Conservation (phyloP, 2,329 filamentous ascomycete genomes). For the Fusarium nelsonii region DNA sequence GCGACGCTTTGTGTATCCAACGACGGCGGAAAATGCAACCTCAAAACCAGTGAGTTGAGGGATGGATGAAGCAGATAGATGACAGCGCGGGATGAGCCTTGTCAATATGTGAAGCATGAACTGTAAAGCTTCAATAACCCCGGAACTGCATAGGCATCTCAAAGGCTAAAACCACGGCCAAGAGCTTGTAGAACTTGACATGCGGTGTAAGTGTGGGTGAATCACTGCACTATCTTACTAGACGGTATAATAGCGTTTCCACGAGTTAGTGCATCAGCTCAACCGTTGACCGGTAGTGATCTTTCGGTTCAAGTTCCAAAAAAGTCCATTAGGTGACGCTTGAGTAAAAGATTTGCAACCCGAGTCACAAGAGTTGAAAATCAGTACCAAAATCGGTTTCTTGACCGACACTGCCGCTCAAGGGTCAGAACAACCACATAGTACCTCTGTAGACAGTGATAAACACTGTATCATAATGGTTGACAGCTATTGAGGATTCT, state of each 20-base stretch:
- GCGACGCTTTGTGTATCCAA: conserved; percentile 35
- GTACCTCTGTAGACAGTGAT: conserved; percentile 16
- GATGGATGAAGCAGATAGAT: conserved; percentile 11
- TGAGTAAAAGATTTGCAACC: conserved; percentile 36
- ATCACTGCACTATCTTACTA: conserved; percentile 1
- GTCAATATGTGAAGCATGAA: conserved; percentile 24
- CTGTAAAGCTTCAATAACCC: conserved; percentile 16
- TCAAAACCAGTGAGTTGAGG: conserved; percentile 20
- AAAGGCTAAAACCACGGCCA: conserved; percentile 5
- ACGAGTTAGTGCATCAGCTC: conserved; percentile 12
- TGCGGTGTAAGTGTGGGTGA: conserved; percentile 27
- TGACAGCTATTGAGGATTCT: conserved; percentile 16
- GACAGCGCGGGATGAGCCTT: conserved; percentile 7
- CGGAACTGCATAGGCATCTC: conserved; percentile 2
- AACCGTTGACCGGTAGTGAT: conserved; percentile 21
- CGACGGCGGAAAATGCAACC: conserved; percentile 27
- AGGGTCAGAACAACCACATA: conserved; percentile 1
- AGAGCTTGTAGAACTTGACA: conserved; percentile 13
- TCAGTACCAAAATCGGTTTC: conserved; percentile 33
- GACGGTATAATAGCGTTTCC: conserved; percentile 21
- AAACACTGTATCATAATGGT: conserved; percentile 31
- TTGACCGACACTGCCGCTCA: conserved; percentile 39
- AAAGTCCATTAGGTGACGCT: conserved; percentile 24
- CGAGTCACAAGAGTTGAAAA: conserved; percentile 30
- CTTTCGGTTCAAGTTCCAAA: conserved; percentile 14